phyloP scores from a whole-genome alignment of 129 eudicot species.

The Escallonia herrerae region DNA sequence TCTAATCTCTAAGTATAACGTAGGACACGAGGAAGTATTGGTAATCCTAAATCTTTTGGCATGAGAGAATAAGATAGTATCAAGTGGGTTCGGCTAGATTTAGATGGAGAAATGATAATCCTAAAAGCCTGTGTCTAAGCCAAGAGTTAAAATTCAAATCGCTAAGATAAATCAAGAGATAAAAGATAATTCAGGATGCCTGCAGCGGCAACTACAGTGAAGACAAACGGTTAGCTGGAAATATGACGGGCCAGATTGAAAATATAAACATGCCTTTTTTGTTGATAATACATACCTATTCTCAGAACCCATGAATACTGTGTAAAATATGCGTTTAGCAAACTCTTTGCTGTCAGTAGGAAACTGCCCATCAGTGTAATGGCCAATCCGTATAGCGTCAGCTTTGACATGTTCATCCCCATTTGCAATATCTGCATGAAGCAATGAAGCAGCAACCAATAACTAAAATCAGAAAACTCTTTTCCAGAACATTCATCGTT shows the following conservation, averaged over 20 bases:
- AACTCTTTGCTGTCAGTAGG: constrained; percentile 93
- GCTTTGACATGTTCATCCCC: constrained; percentile 86
- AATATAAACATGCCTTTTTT: not conserved
- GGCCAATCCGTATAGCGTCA: constrained; percentile 87
- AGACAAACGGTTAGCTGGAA: not conserved
- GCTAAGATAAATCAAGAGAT: not conserved
- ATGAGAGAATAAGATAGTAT: too few species aligned
- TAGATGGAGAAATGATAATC: not conserved
- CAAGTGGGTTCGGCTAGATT: too few species aligned
- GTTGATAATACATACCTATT: constrained; percentile 45
- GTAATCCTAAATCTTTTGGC: too few species aligned
- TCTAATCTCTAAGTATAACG: too few species aligned
- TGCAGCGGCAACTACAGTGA: not conserved
- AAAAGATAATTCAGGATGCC: too few species aligned
- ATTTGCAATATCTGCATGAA: constrained; percentile 53
- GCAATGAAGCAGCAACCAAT: not conserved
- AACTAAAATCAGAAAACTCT: not conserved
- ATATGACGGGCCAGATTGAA: not conserved
- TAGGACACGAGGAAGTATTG: too few species aligned
- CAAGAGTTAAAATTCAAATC: not conserved
- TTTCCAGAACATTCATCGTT: not conserved
- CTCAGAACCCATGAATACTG: constrained; percentile 94
- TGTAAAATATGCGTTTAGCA: constrained; percentile 84
- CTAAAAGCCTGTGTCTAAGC: not conserved
- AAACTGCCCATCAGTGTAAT: constrained; percentile 64